Evolutionary conservation across 495 filamentous ascomycete species (phyloP).

Genomic region (Aspergillus olivimuriae): DNA sequence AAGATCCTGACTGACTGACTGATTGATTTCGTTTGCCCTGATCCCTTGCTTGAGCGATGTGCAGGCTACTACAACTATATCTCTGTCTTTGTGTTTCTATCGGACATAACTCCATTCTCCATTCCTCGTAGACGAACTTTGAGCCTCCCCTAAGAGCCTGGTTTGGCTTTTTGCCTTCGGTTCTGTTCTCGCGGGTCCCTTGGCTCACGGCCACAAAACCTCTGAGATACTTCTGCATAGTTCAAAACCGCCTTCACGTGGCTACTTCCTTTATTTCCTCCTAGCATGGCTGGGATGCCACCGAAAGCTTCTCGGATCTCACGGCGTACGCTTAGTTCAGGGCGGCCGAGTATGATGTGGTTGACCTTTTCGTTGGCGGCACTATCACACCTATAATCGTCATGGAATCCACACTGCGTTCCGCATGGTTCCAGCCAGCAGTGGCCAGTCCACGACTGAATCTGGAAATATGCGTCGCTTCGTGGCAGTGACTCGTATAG

Average conservation of each 20-base stretch:
- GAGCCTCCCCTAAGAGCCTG: slow-evolving; percentile 3
- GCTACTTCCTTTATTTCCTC: slow-evolving; percentile 6
- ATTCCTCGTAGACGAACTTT: slow-evolving; percentile 3
- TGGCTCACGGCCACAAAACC: slow-evolving; percentile 11
- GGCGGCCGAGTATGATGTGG: slow-evolving; percentile 5
- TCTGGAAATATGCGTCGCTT: slow-evolving; percentile 4
- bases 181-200: slow-evolving; percentile 6
- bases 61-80: slow-evolving; percentile 10
- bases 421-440: slow-evolving; percentile 4
- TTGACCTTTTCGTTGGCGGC: slow-evolving; percentile 3
- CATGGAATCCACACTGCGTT: not conserved
- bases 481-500: slow-evolving; percentile 3
- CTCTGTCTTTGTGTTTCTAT: slow-evolving; percentile 3
- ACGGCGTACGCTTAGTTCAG: not conserved
- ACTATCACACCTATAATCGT: slow-evolving; percentile 7
- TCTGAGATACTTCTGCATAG: slow-evolving; percentile 11
- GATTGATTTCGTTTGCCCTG: slow-evolving; percentile 10
- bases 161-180: slow-evolving; percentile 2
- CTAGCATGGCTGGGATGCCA: slow-evolving; percentile 5
- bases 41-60: slow-evolving; percentile 8
- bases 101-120: not conserved
- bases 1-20: too few species aligned
- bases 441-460: slow-evolving; percentile 6
- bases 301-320: not conserved
- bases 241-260: slow-evolving; percentile 7